phyloP scores from a whole-genome alignment of 352 stramenopile species.

The Blastocystis sp. region DNA sequence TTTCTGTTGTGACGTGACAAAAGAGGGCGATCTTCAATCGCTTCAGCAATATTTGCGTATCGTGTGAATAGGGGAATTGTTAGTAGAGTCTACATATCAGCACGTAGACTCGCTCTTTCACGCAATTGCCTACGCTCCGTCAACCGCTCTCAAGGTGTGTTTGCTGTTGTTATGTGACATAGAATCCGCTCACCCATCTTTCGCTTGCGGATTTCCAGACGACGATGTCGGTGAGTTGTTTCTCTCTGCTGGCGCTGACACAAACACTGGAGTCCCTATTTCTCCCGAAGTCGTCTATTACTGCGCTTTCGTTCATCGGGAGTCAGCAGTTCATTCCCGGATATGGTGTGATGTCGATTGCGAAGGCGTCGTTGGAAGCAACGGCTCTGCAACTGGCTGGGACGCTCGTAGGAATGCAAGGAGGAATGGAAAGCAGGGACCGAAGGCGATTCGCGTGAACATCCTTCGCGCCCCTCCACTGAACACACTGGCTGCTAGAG shows the following conservation, averaged over 20 bases:
- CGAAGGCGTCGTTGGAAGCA: constrained; percentile 30
- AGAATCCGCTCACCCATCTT: background rate
- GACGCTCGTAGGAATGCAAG: background rate
- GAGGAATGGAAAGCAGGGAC: background rate
- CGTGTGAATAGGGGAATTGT: background rate
- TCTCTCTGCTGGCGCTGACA: constrained; percentile 16
- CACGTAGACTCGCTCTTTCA: constrained; percentile 36
- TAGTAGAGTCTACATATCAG: background rate
- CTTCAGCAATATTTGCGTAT: background rate
- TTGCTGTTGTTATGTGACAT: background rate
- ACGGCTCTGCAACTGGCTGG: constrained; percentile 4
- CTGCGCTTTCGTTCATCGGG: constrained; percentile 8
- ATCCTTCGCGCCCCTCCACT: constrained; percentile 7
- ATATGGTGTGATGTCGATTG: constrained; percentile 40
- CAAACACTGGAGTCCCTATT: constrained; percentile 3
- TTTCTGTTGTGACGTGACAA: background rate
- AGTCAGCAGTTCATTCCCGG: background rate
- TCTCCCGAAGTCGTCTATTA: background rate
- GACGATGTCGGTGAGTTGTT: background rate
- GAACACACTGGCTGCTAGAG: constrained; percentile 16
- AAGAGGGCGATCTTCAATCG: background rate
- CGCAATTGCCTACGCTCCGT: constrained; percentile 21
- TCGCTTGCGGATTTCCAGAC: background rate
- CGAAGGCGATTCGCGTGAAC: background rate
- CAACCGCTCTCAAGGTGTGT: background rate